These are phyloP conservation scores for Arachis stenosperma DNA, from an alignment of 306 rosid species.

Conservation along the genomic window DNA sequence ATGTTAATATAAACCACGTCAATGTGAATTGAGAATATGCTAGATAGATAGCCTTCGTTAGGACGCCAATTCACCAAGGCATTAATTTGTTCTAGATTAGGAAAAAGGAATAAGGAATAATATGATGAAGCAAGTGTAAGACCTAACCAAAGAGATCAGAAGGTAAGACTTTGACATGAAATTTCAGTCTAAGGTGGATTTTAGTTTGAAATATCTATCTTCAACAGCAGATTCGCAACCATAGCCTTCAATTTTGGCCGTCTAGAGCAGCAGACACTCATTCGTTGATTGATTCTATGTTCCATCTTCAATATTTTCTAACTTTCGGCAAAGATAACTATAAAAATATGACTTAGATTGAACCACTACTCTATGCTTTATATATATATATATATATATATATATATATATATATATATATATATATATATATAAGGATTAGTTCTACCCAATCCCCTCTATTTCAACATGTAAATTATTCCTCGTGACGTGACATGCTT, in stretches of 20 bases:
- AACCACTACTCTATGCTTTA: not conserved
- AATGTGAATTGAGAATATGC: too few species aligned
- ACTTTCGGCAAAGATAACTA: constrained; percentile 12
- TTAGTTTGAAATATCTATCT: not conserved
- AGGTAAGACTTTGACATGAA: constrained; percentile 3
- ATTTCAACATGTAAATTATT: too few species aligned
- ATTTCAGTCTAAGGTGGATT: not conserved
- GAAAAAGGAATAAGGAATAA: not conserved
- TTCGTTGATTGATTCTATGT: not conserved
- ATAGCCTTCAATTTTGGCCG: constrained; percentile 11
- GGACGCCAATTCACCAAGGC: not conserved
- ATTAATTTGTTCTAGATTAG: not conserved
- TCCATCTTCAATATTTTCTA: not conserved
- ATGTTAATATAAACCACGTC: too few species aligned
- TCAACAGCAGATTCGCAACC: not conserved
- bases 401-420: too few species aligned
- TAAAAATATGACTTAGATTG: not conserved
- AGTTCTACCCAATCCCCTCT: too few species aligned
- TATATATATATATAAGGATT: too few species aligned
- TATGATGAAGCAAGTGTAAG: not conserved
- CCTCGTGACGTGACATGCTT: too few species aligned
- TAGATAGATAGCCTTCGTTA: too few species aligned
- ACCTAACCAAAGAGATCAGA: not conserved
- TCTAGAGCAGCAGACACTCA: constrained; percentile 15
- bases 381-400: not conserved